phyloP scores from a whole-genome alignment of 805 yeast species.

The Lipomyces kockii region DNA sequence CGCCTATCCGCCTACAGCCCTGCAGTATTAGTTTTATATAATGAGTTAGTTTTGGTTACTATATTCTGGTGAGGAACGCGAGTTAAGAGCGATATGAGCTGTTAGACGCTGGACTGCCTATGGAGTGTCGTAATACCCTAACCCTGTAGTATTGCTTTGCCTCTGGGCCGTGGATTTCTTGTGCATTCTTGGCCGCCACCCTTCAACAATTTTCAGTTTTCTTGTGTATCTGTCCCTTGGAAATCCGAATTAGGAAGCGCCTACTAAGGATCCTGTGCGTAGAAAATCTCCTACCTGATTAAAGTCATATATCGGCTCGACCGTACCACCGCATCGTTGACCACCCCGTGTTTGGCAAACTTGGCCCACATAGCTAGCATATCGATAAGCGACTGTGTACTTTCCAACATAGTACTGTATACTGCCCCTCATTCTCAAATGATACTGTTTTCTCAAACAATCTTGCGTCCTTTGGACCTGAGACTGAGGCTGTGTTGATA shows the following conservation, averaged over 20 bases:
- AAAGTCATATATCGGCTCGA: background rate
- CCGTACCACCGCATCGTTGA: background rate
- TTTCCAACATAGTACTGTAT: background rate
- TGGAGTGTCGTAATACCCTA: too few relatives aligned
- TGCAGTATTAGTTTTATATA: too few relatives aligned
- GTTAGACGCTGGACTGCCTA: too few relatives aligned
- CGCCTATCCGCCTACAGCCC: too few relatives aligned
- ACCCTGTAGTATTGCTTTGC: too few relatives aligned
- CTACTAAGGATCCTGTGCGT: background rate
- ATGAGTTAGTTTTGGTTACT: too few relatives aligned
- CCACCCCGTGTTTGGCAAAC: background rate
- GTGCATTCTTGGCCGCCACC: background rate
- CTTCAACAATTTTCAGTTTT: too few relatives aligned
- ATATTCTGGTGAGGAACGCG: too few relatives aligned
- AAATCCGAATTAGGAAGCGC: background rate
- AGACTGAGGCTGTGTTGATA: background rate
- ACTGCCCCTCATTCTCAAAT: background rate
- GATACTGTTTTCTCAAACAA: background rate
- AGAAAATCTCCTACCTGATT: background rate
- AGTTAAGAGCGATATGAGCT: too few relatives aligned
- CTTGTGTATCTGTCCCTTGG: background rate
- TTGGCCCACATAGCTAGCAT: background rate
- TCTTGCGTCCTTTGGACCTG: background rate
- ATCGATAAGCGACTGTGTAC: background rate
- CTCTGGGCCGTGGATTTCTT: background rate